A percentile compares a stretch with the other conserved stretches of the same genome.
These are phyloP conservation scores for Apiotrichum akiyoshidainum DNA, from an alignment of 1,284 basidiomycete genomes.

Conservation along the genomic window DNA sequence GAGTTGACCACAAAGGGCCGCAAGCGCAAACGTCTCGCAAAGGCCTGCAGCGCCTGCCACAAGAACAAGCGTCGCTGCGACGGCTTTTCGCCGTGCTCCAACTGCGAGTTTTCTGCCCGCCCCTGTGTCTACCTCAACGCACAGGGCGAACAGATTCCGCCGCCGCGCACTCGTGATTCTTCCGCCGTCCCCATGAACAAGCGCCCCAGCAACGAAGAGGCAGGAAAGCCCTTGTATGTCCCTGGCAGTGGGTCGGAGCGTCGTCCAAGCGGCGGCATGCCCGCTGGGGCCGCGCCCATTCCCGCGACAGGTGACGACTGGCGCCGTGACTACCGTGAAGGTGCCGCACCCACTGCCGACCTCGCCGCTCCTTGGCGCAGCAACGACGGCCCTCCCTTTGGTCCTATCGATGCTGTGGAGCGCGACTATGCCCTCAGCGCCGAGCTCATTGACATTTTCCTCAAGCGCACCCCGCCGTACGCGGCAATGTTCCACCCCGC, in stretches of 20 bases:
- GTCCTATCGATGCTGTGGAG: slow-evolving; percentile 39
- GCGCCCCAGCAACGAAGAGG: slow-evolving; percentile 12
- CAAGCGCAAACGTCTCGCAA: slow-evolving; percentile 49
- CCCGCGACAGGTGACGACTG: slow-evolving; percentile 6
- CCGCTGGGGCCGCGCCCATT: not conserved
- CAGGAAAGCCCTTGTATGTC: slow-evolving; percentile 7
- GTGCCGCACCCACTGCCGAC: not conserved
- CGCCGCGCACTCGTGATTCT: slow-evolving; percentile 45
- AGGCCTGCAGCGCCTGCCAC: slow-evolving; percentile 51
- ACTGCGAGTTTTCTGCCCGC: slow-evolving; percentile 54
- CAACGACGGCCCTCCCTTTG: slow-evolving; percentile 4
- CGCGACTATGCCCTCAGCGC: slow-evolving; percentile 34
- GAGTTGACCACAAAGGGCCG: slow-evolving; percentile 51
- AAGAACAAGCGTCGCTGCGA: slow-evolving; percentile 56
- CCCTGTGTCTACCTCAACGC: slow-evolving; percentile 52
- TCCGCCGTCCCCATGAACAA: slow-evolving; percentile 23
- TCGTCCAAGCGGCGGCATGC: slow-evolving; percentile 9
- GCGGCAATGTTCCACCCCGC: slow-evolving; percentile 50
- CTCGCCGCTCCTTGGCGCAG: not conserved
- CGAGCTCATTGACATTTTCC: slow-evolving; percentile 49
- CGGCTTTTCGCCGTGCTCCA: slow-evolving; percentile 54
- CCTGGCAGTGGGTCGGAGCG: slow-evolving; percentile 5
- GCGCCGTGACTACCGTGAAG: slow-evolving; percentile 11
- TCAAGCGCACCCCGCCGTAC: slow-evolving; percentile 50
- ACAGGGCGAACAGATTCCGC: slow-evolving; percentile 48